phyloP scores from a whole-genome alignment of 305 asterid species.

The Solanum chacoense region DNA sequence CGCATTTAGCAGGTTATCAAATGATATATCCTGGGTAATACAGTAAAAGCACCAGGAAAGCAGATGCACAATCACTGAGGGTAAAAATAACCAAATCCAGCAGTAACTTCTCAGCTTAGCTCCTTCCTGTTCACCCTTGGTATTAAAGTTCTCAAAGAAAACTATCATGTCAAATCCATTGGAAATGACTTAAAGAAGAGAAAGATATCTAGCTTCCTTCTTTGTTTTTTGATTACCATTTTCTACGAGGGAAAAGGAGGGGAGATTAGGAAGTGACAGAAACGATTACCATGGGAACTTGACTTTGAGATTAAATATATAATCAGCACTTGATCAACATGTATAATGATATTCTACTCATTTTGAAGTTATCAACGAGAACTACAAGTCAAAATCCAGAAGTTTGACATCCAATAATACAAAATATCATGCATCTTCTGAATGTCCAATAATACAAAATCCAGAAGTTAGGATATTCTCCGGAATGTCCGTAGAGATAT shows the following conservation, averaged over 20 bases:
- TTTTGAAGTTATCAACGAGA: not conserved
- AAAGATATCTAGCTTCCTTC: not conserved
- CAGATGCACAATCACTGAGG: not conserved
- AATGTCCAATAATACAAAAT: not conserved
- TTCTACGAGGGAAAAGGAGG: not conserved
- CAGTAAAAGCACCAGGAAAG: not conserved
- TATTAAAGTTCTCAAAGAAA: not conserved
- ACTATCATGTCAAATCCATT: not conserved
- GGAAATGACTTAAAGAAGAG: not conserved
- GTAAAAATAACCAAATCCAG: not conserved
- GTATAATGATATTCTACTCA: not conserved
- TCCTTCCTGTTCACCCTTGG: not conserved
- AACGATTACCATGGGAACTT: not conserved
- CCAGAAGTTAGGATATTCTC: not conserved
- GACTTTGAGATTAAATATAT: not conserved
- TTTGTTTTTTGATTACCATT: not conserved
- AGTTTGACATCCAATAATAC: not conserved
- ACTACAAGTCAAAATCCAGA: not conserved
- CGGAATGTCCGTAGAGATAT: not conserved
- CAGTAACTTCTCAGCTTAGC: not conserved
- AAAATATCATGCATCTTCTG: not conserved
- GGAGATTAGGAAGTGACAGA: not conserved
- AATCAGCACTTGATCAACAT: not conserved
- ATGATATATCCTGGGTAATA: not conserved
- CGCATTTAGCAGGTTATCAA: not conserved